A percentile compares a stretch with the other conserved stretches of the same genome.
Conservation (phyloP, 2,329 filamentous ascomycete species). For the Colletotrichum liaoningense region DNA sequence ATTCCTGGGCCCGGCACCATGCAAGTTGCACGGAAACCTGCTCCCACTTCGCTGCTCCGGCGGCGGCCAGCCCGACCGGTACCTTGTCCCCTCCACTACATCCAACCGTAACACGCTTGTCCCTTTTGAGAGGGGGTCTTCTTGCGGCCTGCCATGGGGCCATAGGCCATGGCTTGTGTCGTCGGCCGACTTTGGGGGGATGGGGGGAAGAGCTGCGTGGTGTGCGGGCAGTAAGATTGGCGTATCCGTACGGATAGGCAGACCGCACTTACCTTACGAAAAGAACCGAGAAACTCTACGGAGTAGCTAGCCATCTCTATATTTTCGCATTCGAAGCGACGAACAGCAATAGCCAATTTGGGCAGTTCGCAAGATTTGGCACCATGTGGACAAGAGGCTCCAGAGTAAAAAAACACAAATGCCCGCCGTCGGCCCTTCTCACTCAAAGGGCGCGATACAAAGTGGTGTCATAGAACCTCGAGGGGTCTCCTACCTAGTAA, state of each 20-base stretch:
- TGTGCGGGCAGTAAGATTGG: neutral
- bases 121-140: neutral
- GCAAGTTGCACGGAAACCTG: conserved; percentile 27
- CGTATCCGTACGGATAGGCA: neutral
- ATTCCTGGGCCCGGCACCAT: neutral
- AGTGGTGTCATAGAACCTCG: conserved; percentile 7
- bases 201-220: neutral
- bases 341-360: neutral
- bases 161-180: neutral
- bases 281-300: neutral
- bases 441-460: neutral
- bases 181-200: neutral
- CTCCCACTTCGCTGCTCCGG: conserved; percentile 24
- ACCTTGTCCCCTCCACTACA: neutral
- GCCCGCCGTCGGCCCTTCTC: neutral
- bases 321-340: neutral
- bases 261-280: neutral
- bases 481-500: neutral
- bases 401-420: neutral
- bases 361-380: neutral
- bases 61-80: conserved; percentile 25
- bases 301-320: neutral
- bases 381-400: neutral
- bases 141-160: neutral
- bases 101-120: conserved; percentile 4